These are phyloP conservation scores for Leccinum boreale DNA, from an alignment of 768 basidiomycete genomes.

Conservation along the genomic window DNA sequence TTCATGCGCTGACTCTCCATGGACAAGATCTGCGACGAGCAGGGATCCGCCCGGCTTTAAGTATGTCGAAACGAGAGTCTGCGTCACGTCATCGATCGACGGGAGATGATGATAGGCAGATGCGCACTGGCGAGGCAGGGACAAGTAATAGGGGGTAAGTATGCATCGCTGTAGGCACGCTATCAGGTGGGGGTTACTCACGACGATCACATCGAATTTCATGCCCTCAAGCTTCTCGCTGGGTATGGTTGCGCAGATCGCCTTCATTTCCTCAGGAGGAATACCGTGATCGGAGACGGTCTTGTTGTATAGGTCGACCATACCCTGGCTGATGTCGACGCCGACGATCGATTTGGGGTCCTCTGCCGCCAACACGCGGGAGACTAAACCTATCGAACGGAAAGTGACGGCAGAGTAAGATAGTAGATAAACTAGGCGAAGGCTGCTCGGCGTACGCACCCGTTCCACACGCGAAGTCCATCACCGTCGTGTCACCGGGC, in stretches of 20 bases:
- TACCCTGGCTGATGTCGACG: constrained; percentile 70
- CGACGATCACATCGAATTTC: constrained; percentile 69
- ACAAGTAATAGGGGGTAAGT: neutral
- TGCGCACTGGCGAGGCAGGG: constrained; percentile 46
- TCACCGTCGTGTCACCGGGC: constrained; percentile 50
- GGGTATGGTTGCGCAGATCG: constrained; percentile 44
- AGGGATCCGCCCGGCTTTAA: constrained; percentile 62
- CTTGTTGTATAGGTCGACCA: constrained; percentile 66
- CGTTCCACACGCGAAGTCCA: constrained; percentile 78
- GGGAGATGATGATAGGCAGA: constrained; percentile 62
- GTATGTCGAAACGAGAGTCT: constrained; percentile 44
- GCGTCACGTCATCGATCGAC: constrained; percentile 49
- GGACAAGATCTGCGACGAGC: constrained; percentile 54
- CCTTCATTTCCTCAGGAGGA: constrained; percentile 61
- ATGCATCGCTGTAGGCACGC: neutral
- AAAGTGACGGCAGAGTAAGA: neutral
- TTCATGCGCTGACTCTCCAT: constrained; percentile 20
- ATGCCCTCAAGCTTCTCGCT: constrained; percentile 47
- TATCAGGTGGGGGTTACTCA: constrained; percentile 35
- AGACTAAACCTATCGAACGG: constrained; percentile 50
- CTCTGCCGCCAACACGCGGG: constrained; percentile 56
- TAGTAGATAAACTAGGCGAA: neutral
- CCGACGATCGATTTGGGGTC: constrained; percentile 64
- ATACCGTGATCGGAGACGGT: constrained; percentile 60
- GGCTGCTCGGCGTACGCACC: constrained; percentile 35